phyloP scores from a whole-genome alignment of 2,329 filamentous ascomycete genomes.

The Fusarium sp. region DNA sequence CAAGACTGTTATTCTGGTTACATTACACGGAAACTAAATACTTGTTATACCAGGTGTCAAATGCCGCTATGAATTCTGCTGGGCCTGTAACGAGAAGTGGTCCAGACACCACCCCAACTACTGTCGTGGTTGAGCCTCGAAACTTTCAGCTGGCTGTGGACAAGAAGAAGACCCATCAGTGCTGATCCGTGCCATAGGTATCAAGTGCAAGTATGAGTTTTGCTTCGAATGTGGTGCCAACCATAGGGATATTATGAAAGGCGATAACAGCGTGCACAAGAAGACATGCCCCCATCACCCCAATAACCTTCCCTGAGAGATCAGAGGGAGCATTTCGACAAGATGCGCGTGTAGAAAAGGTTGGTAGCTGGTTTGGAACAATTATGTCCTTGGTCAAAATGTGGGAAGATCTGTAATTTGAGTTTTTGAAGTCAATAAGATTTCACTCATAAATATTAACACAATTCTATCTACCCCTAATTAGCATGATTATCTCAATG shows the following conservation, averaged over 20 bases:
- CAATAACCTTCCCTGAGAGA: constrained; percentile 18
- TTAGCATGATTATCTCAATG: background rate
- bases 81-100: constrained; percentile 46
- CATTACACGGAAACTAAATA: constrained; percentile 19
- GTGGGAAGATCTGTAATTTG: background rate
- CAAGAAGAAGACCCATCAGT: background rate
- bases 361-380: background rate
- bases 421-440: background rate
- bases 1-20: background rate
- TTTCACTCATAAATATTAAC: background rate
- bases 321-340: background rate
- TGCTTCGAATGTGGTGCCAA: constrained; percentile 54
- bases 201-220: constrained; percentile 50
- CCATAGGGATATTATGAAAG: constrained; percentile 46
- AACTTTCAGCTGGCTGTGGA: background rate
- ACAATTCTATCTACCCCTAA: background rate
- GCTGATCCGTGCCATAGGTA: constrained; percentile 45
- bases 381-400: background rate
- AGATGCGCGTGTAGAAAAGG: background rate
- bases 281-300: constrained; percentile 47
- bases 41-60: constrained; percentile 46
- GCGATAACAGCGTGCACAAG: constrained; percentile 50
- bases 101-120: constrained; percentile 32
- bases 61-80: constrained; percentile 51
- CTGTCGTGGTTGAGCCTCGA: constrained; percentile 26